Base-by-base conservation (phyloP, 768 basidiomycete species). In the Auricularia sp. region DNA sequence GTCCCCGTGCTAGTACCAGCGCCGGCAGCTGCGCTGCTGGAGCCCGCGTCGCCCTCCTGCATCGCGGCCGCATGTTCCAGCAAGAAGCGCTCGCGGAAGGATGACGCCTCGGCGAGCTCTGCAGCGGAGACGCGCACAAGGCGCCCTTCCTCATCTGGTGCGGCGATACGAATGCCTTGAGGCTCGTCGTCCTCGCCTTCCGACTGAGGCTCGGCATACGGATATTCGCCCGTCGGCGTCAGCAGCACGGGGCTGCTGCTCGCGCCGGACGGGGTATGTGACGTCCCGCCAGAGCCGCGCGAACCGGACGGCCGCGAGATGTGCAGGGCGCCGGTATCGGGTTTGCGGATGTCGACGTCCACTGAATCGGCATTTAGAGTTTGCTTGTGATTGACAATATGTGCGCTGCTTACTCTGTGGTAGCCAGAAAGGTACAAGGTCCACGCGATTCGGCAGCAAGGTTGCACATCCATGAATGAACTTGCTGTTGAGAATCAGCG, bases 391-490 rank as follows among this genome's bases (percentile, higher is more conserved):
- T 56, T 56, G 42, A 29, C 0, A 29, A 29, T 29, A 18, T 16
- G 36, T 44, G 39, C 54, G 61, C 1, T 4, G 69, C 82, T 47
- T 73, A 92, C 90, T 97, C 73, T 98, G 95, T 4, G 95, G 95
- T 5, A 95, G 83, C 97, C 97, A 99, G 81, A 98, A 99, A 5
- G 97, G 97, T 42, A 99, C 90, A 29, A 99, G 83, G 71, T 98
- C 91, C 56, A 98, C 95, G 42, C 96, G 89, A 70, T 91, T 85
- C 21, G 95, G 94, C 10, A 98, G 76, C 0, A 98, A 33, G 13
- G 94, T 94, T 2, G 96, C 88, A 73, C 97, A 99, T 33, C 97
- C 96, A 73, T 96, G 94, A 64, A 97, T 95, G 73, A 96, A 96
- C 84, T 92, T 92, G 74, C 92, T 42, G 39, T 29, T 29, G 13